Conservation (phyloP, 345 rosid species). For the Gossypium longicalyx region DNA sequence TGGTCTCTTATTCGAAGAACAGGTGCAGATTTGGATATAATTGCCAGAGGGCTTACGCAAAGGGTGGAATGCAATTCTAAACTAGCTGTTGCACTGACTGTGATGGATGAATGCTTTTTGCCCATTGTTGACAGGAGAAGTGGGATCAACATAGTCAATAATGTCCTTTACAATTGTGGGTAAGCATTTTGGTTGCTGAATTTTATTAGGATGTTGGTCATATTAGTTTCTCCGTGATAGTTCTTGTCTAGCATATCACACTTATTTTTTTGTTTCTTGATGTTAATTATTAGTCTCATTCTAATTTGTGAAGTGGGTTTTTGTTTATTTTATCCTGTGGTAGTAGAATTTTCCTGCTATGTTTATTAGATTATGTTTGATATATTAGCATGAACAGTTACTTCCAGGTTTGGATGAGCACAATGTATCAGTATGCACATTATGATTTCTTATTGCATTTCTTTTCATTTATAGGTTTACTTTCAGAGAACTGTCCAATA, state of each 20-base stretch:
- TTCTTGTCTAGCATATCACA: conserved; percentile 12
- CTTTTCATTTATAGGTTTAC: background rate
- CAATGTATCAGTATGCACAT: background rate
- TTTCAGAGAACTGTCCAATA: background rate
- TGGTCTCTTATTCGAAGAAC: conserved; percentile 73
- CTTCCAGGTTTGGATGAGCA: background rate
- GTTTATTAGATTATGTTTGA: background rate
- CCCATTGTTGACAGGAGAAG: conserved; percentile 81
- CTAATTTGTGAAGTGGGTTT: background rate
- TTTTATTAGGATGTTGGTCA: background rate
- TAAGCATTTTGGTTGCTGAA: conserved; percentile 29
- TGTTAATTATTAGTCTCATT: background rate
- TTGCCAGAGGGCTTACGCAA: conserved; percentile 40
- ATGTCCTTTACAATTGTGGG: conserved; percentile 81
- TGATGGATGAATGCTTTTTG: conserved; percentile 92
- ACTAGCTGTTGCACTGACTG: conserved; percentile 63
- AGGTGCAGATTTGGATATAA: conserved; percentile 44
- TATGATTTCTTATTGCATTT: background rate
- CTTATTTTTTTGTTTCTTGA: background rate
- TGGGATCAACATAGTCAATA: conserved; percentile 68
- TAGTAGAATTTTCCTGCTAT: background rate
- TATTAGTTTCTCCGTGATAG: background rate
- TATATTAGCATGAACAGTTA: background rate
- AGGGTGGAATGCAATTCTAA: conserved; percentile 73
- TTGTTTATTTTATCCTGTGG: background rate